Evolutionary conservation across 495 filamentous ascomycete genomes (phyloP), one percentile per base, ranked within the genome.

Genomic region (Tetracladium setigerum): DNA sequence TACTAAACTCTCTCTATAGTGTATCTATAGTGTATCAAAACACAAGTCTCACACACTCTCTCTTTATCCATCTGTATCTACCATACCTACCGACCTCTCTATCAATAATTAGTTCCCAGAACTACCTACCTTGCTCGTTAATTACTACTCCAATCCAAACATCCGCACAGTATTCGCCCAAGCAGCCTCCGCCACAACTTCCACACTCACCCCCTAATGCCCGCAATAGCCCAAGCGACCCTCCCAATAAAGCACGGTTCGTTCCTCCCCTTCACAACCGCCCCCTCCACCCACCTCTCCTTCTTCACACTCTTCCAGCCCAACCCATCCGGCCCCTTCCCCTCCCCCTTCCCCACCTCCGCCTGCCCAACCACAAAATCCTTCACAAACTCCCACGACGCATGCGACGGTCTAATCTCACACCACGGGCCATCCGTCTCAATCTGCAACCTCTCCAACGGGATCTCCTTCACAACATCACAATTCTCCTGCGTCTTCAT

Each of bases 191-290:
- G 80, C 85, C 31, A 96, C 82, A 60, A 90, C 87, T 58, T 89
- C 81, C 6, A 89, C 72, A 1, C 70, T 58, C 7, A 95, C 67
- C 0, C 80, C 65, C 95, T 95, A 32, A 95, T 79, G 22, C 67
- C 77, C 14, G 92, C 91, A 51, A 98, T 81, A 43, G 87, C 86
- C 60, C 81, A 78, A 11, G 86, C 92, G n/a, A 98, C 87, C 33
- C 80, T 80, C 43, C 79, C 72, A 48, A 96, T 95, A 35, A 79
- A 79, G 56, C 81, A 84, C 18, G 89, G 85, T 66, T 98, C 92
- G 62, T 96, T 98, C 16, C 92, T 74, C 1, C 91, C 87, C 66
- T 95, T 96, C 15, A 96, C 77, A 81, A 95, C 86, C 4, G 64
- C 63, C 0, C 87, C 89, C 59, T 86, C 77, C 35, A 76, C 75